A percentile compares a stretch with the other conserved stretches of the same genome.
These are phyloP conservation scores for Zygoascus flipseniorum DNA, from an alignment of 805 yeast genomes.

Conservation along the genomic window DNA sequence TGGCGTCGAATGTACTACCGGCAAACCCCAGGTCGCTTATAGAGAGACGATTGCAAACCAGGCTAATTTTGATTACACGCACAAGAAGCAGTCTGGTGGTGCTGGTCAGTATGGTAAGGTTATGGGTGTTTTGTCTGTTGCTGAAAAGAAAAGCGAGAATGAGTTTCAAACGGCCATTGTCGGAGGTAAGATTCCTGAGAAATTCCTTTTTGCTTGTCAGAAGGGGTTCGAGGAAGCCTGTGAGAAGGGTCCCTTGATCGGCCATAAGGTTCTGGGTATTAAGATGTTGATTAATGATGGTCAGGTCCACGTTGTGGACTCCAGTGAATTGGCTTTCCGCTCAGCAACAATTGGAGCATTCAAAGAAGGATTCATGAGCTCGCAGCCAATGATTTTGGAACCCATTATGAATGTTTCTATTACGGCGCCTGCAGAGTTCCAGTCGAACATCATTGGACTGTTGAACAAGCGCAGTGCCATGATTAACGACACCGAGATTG, in stretches of 20 bases:
- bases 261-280: constrained; percentile 88
- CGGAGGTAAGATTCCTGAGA: constrained; percentile 96
- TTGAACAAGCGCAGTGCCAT: constrained; percentile 88
- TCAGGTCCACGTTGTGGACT: constrained; percentile 94
- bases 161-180: constrained; percentile 79
- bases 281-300: constrained; percentile 95
- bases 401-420: constrained; percentile 93
- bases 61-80: constrained; percentile 82
- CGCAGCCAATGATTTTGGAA: constrained; percentile 84
- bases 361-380: constrained; percentile 76
- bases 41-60: constrained; percentile 79
- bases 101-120: constrained; percentile 99
- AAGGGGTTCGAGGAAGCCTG: constrained; percentile 93
- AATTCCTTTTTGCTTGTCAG: constrained; percentile 85
- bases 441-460: constrained; percentile 84
- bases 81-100: constrained; percentile 98
- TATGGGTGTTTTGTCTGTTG: constrained; percentile 59
- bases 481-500: constrained; percentile 89
- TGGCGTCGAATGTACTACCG: constrained; percentile 89
- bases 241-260: constrained; percentile 94
- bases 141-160: constrained; percentile 34
- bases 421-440: constrained; percentile 94
- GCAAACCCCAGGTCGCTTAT: constrained; percentile 96
- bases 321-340: constrained; percentile 90
- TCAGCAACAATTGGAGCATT: constrained; percentile 89